Evolutionary conservation across 2,329 filamentous ascomycete genomes (phyloP), one percentile per base, ranked within the genome.

Genomic region (Epichloe coenophiala): DNA sequence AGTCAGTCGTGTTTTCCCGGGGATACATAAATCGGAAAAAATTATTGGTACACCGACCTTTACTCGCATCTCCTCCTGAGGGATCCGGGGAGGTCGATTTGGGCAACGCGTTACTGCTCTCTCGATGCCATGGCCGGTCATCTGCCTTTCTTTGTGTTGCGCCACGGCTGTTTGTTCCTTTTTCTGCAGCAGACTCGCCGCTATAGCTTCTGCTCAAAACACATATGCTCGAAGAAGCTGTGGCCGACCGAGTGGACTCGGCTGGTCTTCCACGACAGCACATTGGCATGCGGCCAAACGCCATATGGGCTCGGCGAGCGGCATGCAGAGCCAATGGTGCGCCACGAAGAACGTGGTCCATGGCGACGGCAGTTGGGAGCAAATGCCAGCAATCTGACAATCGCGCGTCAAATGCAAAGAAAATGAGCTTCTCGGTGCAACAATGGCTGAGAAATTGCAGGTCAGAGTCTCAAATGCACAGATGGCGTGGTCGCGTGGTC

Each of bases 51-150:
- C 8, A 3, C 36, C 13, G 7, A 66, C 68, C 69, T 57, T 65
- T 66, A 12, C 58, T 61, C 33, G 52, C 42, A 55, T 63, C 55
- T 42, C 60, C 54, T 27, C 50, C 37, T n/a, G 59, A 47, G 15
- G 60, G 54, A 50, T 60, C 51, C 51, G 60, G 62, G 53, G 53
- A 64, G 37, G 38, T 58, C 13, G 61, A 63, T 1, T 66, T 61
- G 8, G 65, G 62, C 49, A 66, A 60, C 43, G 55, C 74, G 68
- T 63, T 56, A 48, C 76, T 76, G 3, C 80, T 77, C 55, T 83
- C 74, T 15, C 81, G 71, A 55, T 81, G 79, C 83, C 83, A 86
- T 57, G 83, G 83, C 36, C 80, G 74, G 47, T 77, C 71, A 46
- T 77, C 69, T 55, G 83, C 81, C 53, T 75, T 73, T 46, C 74